Conservation (phyloP, 2,329 filamentous ascomycete genomes). For the Ophiostoma sp. region DNA sequence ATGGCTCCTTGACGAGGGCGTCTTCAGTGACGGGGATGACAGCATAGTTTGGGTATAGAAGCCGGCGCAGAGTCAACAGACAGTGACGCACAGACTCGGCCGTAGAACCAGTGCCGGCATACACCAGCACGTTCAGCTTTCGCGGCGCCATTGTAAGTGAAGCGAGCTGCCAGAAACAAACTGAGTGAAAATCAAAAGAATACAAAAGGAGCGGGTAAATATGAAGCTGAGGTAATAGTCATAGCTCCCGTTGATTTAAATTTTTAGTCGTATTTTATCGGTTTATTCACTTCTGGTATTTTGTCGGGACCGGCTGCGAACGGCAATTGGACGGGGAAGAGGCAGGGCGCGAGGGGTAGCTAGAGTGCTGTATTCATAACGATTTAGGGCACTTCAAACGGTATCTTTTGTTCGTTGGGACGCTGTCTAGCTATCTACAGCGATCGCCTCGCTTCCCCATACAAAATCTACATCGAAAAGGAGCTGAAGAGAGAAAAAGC, state of each 20-base stretch:
- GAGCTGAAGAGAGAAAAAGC: background rate
- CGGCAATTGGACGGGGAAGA: constrained; percentile 1
- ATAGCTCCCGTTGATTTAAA: background rate
- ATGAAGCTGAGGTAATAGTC: background rate
- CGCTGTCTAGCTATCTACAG: background rate
- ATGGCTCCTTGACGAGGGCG: constrained; percentile 83
- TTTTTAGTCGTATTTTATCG: too few species aligned
- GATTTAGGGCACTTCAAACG: background rate
- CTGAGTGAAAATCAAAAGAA: background rate
- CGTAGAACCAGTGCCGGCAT: constrained; percentile 78
- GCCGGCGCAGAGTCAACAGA: constrained; percentile 74
- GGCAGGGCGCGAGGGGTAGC: background rate
- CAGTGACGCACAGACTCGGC: constrained; percentile 85
- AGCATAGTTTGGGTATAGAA: constrained; percentile 86
- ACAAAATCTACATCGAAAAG: background rate
- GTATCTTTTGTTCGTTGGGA: background rate
- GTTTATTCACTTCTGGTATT: background rate
- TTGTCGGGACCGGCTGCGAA: background rate
- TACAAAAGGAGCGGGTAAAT: background rate
- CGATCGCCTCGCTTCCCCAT: background rate
- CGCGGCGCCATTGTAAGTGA: constrained; percentile 52
- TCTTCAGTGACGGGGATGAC: constrained; percentile 78
- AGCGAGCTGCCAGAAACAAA: too few species aligned
- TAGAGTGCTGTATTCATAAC: background rate
- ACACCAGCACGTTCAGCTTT: constrained; percentile 87